Conservation (phyloP, 2,329 filamentous ascomycete species). For the Trichoderma cornu-damae region DNA sequence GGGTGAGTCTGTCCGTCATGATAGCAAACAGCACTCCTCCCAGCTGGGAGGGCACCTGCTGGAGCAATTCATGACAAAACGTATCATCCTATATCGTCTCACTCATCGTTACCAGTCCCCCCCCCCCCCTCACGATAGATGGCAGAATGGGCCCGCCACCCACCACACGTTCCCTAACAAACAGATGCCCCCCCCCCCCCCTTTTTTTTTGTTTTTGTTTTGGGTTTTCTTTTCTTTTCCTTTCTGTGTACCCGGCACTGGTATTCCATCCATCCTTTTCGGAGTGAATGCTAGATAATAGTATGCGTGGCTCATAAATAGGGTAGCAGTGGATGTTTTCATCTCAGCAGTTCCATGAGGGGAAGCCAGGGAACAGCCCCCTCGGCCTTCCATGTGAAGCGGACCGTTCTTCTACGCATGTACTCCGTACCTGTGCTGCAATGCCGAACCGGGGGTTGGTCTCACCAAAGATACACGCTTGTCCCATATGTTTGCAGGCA, state of each 20-base stretch:
- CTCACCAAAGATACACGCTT: not conserved
- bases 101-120: not conserved
- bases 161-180: not conserved
- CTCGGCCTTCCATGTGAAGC: constrained; percentile 25
- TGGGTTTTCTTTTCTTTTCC: too few relatives aligned
- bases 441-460: constrained; percentile 21
- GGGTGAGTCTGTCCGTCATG: not conserved
- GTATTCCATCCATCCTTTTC: not conserved
- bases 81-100: not conserved
- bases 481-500: not conserved
- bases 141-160: not conserved
- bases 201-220: too few relatives aligned
- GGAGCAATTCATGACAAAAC: not conserved
- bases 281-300: too few relatives aligned
- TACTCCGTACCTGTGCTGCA: constrained; percentile 8
- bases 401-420: constrained; percentile 25
- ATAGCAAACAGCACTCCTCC: not conserved
- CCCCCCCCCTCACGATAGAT: not conserved
- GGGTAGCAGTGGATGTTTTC: not conserved
- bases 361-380: constrained; percentile 15
- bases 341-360: not conserved
- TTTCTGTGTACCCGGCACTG: not conserved
- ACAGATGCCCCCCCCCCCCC: too few relatives aligned
- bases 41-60: not conserved
- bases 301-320: not conserved